Percentiles rank a stretch among this genome's conserved stretches.
Evolutionary conservation across 805 yeast species (phyloP).

Genomic region (Diddensiella santjacobensis): DNA sequence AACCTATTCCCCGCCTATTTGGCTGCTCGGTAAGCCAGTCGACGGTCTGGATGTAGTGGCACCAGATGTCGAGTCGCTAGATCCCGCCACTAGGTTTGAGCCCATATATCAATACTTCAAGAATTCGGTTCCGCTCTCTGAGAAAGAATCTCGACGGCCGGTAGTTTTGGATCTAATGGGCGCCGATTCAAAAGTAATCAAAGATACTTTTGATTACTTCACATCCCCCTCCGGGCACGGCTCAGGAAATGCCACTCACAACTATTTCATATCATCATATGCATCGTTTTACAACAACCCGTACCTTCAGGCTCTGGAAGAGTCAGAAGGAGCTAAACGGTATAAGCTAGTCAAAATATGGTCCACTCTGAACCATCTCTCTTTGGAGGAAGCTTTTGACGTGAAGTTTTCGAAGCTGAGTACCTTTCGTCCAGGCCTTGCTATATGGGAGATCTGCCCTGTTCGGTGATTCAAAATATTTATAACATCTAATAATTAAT

Average conservation of each 20-base stretch:
- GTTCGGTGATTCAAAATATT: background rate
- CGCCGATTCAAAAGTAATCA: constrained; percentile 31
- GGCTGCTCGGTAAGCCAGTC: constrained; percentile 52
- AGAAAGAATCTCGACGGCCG: background rate
- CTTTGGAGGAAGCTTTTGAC: constrained; percentile 54
- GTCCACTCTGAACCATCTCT: constrained; percentile 46
- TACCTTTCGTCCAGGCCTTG: constrained; percentile 56
- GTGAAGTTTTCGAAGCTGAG: constrained; percentile 47
- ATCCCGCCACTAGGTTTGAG: constrained; percentile 14
- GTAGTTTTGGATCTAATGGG: constrained; percentile 50
- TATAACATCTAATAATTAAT: background rate
- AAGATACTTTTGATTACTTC: constrained; percentile 23
- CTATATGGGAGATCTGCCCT: constrained; percentile 23
- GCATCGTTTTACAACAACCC: constrained; percentile 22
- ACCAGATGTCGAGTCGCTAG: constrained; percentile 14
- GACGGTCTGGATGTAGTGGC: constrained; percentile 21
- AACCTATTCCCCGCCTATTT: constrained; percentile 89
- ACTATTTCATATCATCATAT: constrained; percentile 39
- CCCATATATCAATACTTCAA: constrained; percentile 14
- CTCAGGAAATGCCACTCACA: constrained; percentile 9
- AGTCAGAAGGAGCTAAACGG: background rate
- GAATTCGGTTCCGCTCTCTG: constrained; percentile 5
- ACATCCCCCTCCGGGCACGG: background rate
- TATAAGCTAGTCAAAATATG: constrained; percentile 19
- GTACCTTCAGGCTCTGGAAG: background rate